Evolutionary conservation across 2,329 filamentous ascomycete genomes (phyloP), one percentile per base, ranked within the genome.

Genomic region (Westerdykella sp.): DNA sequence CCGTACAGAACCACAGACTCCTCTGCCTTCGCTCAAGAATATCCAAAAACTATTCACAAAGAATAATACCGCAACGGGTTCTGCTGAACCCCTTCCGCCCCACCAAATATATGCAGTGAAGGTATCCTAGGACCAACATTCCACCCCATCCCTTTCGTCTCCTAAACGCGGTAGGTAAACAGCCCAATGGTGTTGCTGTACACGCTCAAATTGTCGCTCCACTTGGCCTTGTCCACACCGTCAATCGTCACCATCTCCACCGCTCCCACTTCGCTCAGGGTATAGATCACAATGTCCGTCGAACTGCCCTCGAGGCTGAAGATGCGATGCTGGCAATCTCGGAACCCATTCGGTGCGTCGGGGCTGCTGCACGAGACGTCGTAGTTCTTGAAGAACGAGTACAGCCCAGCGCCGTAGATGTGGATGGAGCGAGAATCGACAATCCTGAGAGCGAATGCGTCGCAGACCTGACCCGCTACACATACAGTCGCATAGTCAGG

Each of bases 371-470:
- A 67, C 1, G 50, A 54, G 12, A 69, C 68, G 45, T 63, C 71
- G 66, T 85, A 83, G 63, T 83, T 79, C 56, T 74, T 73, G 63
- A 84, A 85, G 71, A 85, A 85, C 1, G 77, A 81, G 65, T 87
- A 88, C 22, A 85, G 58, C 0, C 83, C 84, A 0, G 76, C 78
- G 4, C 83, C 82, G 54, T 85, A 83, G 34, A 83, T 65, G 14
- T 76, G 66, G 9, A 86, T 60, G 57, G 78, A 73, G 41, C 67
- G 68, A 12, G 76, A 79, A 50, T 77, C 69, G 28, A 83, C 56
- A 16, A 87, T 70, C 5, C 83, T 74, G 30, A 87, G 68, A 0
- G 80, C 84, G 77, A 81, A 85, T 0, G 81, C 79, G 30, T 57
- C 50, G 42, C 60, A 63, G 37, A 48, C 51, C 28, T 52, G 42